Conservation (phyloP, 1,284 basidiomycete genomes). For the Cryptococcus sp. region DNA sequence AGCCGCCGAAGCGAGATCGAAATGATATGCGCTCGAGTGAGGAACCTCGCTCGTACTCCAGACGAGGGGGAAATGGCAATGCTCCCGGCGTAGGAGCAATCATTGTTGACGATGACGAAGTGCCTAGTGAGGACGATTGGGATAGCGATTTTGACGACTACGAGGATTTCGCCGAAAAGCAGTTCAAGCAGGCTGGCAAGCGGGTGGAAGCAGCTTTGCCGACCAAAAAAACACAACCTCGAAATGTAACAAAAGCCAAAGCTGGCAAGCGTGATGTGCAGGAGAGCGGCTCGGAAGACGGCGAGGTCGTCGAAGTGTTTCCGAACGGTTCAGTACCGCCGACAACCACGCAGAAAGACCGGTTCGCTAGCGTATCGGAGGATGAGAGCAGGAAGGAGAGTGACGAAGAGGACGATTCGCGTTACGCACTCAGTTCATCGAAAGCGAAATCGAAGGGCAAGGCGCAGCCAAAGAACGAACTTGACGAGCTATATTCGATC, state of each 20-base stretch:
- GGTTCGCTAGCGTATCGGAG: constrained; percentile 6
- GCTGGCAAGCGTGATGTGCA: not conserved
- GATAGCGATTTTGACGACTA: constrained; percentile 19
- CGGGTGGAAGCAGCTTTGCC: constrained; percentile 13
- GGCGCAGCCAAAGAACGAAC: not conserved
- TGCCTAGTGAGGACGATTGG: constrained; percentile 16
- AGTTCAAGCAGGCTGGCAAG: constrained; percentile 12
- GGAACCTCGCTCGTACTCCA: not conserved
- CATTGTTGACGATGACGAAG: constrained; percentile 38
- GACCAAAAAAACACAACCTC: constrained; percentile 4
- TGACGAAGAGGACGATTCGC: not conserved
- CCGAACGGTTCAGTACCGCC: not conserved
- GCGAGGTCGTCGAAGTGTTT: constrained; percentile 19
- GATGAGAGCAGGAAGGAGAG: not conserved
- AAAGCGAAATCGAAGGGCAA: not conserved
- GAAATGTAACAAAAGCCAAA: not conserved
- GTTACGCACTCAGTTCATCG: not conserved
- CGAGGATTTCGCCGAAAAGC: constrained; percentile 11
- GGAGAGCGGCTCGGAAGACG: constrained; percentile 7
- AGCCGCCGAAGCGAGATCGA: constrained; percentile 3
- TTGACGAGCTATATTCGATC: not conserved
- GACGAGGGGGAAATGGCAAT: too few species aligned
- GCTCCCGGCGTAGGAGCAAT: constrained; percentile 23
- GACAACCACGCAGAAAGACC: not conserved
- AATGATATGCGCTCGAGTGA: not conserved